Evolutionary conservation across 2,329 filamentous ascomycete genomes (phyloP).

Genomic region (Penicillium sp.): DNA sequence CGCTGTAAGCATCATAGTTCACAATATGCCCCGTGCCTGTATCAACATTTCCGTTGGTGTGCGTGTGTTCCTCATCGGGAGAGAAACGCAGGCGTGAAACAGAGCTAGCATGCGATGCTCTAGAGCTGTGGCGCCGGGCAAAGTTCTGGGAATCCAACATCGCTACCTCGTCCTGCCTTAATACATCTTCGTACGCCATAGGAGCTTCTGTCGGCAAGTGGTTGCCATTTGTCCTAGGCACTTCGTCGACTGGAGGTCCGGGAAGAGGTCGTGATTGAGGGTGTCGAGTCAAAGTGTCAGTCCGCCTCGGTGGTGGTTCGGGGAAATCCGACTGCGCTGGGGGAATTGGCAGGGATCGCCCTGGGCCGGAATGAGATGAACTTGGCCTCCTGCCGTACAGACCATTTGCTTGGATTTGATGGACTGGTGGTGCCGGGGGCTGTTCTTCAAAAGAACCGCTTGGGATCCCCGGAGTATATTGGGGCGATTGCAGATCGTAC

Average conservation of each 20-base stretch:
- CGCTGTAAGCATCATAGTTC: constrained; percentile 54
- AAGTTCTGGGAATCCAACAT: constrained; percentile 40
- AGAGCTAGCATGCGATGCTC: constrained; percentile 24
- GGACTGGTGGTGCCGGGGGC: constrained; percentile 36
- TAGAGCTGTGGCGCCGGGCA: constrained; percentile 27
- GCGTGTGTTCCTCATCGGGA: constrained; percentile 46
- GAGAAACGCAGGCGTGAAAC: constrained; percentile 32
- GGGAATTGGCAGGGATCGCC: constrained; percentile 47
- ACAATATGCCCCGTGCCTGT: constrained; percentile 47
- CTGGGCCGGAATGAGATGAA: constrained; percentile 33
- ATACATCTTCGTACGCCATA: constrained; percentile 55
- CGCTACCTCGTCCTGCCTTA: constrained; percentile 57
- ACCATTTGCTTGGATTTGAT: constrained; percentile 28
- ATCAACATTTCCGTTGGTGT: constrained; percentile 50
- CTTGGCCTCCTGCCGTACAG: constrained; percentile 28
- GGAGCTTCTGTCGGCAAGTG: not conserved
- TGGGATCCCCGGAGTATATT: constrained; percentile 19
- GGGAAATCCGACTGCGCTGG: constrained; percentile 53
- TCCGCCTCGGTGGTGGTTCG: constrained; percentile 51
- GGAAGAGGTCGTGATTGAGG: constrained; percentile 60
- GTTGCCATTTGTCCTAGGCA: constrained; percentile 18
- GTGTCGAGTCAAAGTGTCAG: constrained; percentile 56
- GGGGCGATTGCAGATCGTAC: constrained; percentile 27
- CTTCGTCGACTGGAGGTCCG: constrained; percentile 53
- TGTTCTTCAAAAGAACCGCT: constrained; percentile 29